Conservation (phyloP, 2,329 filamentous ascomycete species). For the Pezicula rhizophila region DNA sequence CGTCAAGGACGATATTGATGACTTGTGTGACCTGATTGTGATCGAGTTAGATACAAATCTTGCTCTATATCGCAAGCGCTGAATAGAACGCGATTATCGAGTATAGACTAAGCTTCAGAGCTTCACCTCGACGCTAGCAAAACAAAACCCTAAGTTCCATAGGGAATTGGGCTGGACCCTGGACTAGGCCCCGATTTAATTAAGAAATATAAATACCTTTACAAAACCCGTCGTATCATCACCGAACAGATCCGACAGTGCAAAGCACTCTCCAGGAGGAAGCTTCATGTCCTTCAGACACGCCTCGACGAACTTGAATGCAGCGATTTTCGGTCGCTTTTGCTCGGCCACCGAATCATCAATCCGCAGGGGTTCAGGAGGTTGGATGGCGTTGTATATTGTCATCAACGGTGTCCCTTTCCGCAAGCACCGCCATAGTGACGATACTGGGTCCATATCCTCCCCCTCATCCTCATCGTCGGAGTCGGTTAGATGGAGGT, state of each 20-base stretch:
- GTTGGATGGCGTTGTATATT: slow-evolving; percentile 82
- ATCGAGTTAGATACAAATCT: neutral
- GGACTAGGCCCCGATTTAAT: neutral
- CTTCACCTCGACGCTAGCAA: neutral
- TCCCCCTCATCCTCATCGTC: slow-evolving; percentile 61
- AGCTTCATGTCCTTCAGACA: slow-evolving; percentile 80
- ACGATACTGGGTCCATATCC: slow-evolving; percentile 75
- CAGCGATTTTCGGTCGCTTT: slow-evolving; percentile 78
- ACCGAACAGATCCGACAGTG: slow-evolving; percentile 84
- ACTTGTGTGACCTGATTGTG: slow-evolving; percentile 69
- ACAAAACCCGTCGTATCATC: slow-evolving; percentile 96
- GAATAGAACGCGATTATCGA: neutral
- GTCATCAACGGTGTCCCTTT: slow-evolving; percentile 78
- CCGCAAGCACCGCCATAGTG: slow-evolving; percentile 82
- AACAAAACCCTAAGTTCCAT: neutral
- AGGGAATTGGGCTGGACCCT: neutral
- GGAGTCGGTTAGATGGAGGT: slow-evolving; percentile 66
- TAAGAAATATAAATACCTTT: slow-evolving; percentile 52
- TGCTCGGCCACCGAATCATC: slow-evolving; percentile 59
- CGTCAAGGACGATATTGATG: slow-evolving; percentile 85
- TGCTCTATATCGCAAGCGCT: neutral
- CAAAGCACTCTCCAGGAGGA: slow-evolving; percentile 76
- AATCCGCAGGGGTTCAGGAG: slow-evolving; percentile 60
- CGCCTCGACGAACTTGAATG: slow-evolving; percentile 88
- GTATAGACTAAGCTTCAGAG: no score